Evolutionary conservation across 139 green algal species (phyloP).

Genomic region (Prasinococcaceae sp.): DNA sequence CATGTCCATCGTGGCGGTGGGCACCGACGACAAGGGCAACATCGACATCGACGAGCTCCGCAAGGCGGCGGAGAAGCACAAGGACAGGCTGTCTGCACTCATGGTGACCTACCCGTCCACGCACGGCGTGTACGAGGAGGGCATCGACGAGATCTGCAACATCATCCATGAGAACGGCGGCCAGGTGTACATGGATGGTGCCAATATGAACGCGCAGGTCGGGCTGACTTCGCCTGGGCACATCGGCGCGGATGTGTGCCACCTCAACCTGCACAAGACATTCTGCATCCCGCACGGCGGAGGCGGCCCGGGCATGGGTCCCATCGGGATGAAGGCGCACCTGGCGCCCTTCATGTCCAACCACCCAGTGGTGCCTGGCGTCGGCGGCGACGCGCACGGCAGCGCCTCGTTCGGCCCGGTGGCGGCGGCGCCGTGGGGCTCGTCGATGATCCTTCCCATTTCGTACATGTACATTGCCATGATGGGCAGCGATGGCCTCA

Average conservation of each 20-base stretch:
- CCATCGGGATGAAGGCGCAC: slow-evolving; percentile 82
- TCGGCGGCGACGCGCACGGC: not conserved
- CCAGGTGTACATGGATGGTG: slow-evolving; percentile 98
- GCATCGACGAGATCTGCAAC: slow-evolving; percentile 86
- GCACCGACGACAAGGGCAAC: slow-evolving; percentile 73
- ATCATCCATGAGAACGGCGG: slow-evolving; percentile 89
- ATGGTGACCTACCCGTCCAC: slow-evolving; percentile 99
- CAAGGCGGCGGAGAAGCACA: slow-evolving; percentile 60
- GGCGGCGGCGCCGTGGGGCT: slow-evolving; percentile 75
- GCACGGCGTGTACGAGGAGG: slow-evolving; percentile 95
- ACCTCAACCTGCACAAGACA: slow-evolving; percentile 99
- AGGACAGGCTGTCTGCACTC: slow-evolving; percentile 83
- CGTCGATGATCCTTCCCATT: slow-evolving; percentile 84
- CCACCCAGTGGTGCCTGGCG: slow-evolving; percentile 53
- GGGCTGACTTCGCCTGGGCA: slow-evolving; percentile 87
- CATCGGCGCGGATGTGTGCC: slow-evolving; percentile 98
- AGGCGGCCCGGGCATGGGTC: slow-evolving; percentile 50
- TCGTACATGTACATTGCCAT: slow-evolving; percentile 94
- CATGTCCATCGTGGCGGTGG: slow-evolving; percentile 87
- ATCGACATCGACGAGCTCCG: slow-evolving; percentile 84
- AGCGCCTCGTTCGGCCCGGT: slow-evolving; percentile 65
- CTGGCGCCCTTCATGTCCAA: slow-evolving; percentile 90
- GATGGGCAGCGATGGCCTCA: slow-evolving; percentile 87
- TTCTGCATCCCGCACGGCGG: slow-evolving; percentile 99
- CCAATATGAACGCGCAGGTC: slow-evolving; percentile 98